phyloP scores from a whole-genome alignment of 352 stramenopile genomes.

The Globisporangium iwayamae region DNA sequence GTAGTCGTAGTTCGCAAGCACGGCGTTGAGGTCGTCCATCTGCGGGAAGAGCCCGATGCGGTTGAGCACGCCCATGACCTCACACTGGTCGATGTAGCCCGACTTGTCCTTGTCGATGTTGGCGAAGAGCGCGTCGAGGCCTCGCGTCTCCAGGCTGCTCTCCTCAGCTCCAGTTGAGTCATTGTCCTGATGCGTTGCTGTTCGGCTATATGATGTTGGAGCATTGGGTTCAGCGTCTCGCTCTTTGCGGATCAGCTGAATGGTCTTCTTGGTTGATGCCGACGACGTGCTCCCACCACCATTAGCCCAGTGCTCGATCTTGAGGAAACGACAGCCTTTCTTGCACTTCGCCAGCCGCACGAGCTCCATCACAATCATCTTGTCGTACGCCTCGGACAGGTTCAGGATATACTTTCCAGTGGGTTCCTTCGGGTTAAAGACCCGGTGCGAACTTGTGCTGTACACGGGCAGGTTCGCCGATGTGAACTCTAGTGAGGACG shows the following conservation, averaged over 20 bases:
- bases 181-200: slow-evolving; percentile 1
- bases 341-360: slow-evolving; percentile 63
- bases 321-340: slow-evolving; percentile 71
- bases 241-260: slow-evolving; percentile 53
- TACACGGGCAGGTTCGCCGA: slow-evolving; percentile 40
- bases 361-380: slow-evolving; percentile 74
- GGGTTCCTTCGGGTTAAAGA: slow-evolving; percentile 75
- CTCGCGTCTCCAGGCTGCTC: slow-evolving; percentile 47
- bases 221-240: slow-evolving; percentile 8
- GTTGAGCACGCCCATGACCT: slow-evolving; percentile 63
- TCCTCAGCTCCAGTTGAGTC: slow-evolving; percentile 21
- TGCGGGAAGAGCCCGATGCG: slow-evolving; percentile 60
- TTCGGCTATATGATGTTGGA: neutral
- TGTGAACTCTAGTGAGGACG: slow-evolving; percentile 23
- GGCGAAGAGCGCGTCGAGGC: slow-evolving; percentile 58
- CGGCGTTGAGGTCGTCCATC: slow-evolving; percentile 36
- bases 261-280: slow-evolving; percentile 25
- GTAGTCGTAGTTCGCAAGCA: slow-evolving; percentile 55
- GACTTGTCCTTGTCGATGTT: slow-evolving; percentile 66
- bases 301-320: slow-evolving; percentile 47
- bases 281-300: neutral
- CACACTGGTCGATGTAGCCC: slow-evolving; percentile 44
- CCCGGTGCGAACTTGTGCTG: slow-evolving; percentile 23
- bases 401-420: slow-evolving; percentile 69
- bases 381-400: slow-evolving; percentile 65